Conservation (phyloP, 768 basidiomycete genomes). For the Baorangia bicolor region DNA sequence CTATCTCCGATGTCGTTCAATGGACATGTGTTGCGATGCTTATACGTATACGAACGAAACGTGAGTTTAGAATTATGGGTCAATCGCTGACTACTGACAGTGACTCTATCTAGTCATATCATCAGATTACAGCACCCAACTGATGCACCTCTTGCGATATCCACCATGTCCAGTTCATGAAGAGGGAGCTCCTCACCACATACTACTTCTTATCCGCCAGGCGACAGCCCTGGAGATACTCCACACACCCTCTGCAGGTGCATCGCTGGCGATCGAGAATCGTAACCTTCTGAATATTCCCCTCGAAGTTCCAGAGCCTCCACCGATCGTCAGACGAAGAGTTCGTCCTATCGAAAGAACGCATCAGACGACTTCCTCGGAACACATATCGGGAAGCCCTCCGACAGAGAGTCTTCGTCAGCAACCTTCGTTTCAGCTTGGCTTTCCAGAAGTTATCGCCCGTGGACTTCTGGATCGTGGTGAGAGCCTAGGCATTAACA, state of each 20-base stretch:
- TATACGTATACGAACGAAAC: constrained; percentile 84
- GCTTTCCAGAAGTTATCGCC: constrained; percentile 69
- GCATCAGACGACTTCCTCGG: constrained; percentile 25
- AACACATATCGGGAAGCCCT: constrained; percentile 19
- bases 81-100: constrained; percentile 10
- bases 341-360: constrained; percentile 33
- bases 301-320: constrained; percentile 56
- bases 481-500: constrained; percentile 82
- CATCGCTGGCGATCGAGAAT: constrained; percentile 81
- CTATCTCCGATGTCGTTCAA: constrained; percentile 70
- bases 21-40: constrained; percentile 96
- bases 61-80: constrained; percentile 45
- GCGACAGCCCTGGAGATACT: constrained; percentile 76
- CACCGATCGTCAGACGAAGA: constrained; percentile 38
- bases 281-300: constrained; percentile 73
- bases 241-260: constrained; percentile 71
- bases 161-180: constrained; percentile 46
- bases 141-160: constrained; percentile 85
- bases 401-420: constrained; percentile 39
- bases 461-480: constrained; percentile 72
- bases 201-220: constrained; percentile 75
- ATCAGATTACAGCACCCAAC: constrained; percentile 81
- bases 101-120: constrained; percentile 61
- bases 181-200: constrained; percentile 50
- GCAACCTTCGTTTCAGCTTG: constrained; percentile 45